Evolutionary conservation across 148 eudicot genomes (phyloP).

Genomic region (Nepenthes gracilis): DNA sequence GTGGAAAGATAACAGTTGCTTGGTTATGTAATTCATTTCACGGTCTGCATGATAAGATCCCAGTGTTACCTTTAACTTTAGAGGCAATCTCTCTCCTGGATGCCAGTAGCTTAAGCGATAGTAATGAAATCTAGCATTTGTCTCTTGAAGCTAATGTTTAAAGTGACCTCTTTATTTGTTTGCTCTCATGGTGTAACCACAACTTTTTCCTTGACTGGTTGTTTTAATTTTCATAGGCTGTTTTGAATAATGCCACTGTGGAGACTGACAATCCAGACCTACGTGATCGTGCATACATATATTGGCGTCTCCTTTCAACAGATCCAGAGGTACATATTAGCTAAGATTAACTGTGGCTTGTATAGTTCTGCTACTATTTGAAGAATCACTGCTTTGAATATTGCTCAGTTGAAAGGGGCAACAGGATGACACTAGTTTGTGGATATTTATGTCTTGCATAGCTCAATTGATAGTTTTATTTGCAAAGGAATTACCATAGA

Average conservation of each 20-base stretch:
- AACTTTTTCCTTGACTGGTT: background rate
- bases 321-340: slow-evolving; percentile 76
- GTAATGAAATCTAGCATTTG: background rate
- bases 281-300: slow-evolving; percentile 95
- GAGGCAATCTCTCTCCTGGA: no score
- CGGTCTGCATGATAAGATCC: no score
- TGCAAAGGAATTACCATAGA: no score
- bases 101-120: background rate
- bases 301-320: slow-evolving; percentile 98
- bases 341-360: background rate
- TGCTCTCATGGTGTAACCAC: background rate
- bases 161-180: background rate
- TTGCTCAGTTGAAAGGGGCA: no score
- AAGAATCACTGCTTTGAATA: background rate
- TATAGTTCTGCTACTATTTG: background rate
- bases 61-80: no score
- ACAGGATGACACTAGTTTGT: no score
- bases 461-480: no score
- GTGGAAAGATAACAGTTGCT: background rate
- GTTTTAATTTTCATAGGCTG: slow-evolving; percentile 50
- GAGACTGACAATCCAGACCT: slow-evolving; percentile 98
- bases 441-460: no score
- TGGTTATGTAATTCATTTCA: no score
- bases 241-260: slow-evolving; percentile 94
- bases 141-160: background rate